Conservation (phyloP, 2,329 filamentous ascomycete species). For the Penicillium crustosum region DNA sequence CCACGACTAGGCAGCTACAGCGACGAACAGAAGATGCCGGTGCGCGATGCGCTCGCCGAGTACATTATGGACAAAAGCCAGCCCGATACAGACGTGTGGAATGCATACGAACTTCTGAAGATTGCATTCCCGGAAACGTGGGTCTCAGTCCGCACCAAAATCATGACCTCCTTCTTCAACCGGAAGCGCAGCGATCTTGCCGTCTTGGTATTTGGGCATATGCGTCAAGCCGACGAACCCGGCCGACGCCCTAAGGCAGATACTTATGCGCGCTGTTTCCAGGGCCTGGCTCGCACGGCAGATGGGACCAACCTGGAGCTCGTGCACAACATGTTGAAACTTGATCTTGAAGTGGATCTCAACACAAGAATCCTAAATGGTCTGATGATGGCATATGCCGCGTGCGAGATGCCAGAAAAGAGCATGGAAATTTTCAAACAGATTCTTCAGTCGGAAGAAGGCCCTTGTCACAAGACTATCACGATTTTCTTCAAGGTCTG, state of each 20-base stretch:
- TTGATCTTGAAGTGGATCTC: constrained; percentile 77
- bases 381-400: constrained; percentile 81
- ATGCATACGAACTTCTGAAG: constrained; percentile 59
- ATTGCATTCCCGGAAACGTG: constrained; percentile 63
- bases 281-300: constrained; percentile 64
- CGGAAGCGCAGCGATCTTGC: constrained; percentile 81
- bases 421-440: constrained; percentile 81
- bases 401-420: constrained; percentile 63
- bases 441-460: constrained; percentile 79
- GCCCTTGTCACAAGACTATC: constrained; percentile 78
- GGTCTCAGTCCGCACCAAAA: constrained; percentile 62
- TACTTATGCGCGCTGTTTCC: constrained; percentile 75
- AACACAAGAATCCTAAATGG: constrained; percentile 77
- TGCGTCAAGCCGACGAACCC: constrained; percentile 72
- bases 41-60: constrained; percentile 64
- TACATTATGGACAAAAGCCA: constrained; percentile 65
- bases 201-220: constrained; percentile 82
- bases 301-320: constrained; percentile 68
- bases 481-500: constrained; percentile 79
- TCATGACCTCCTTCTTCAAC: constrained; percentile 82
- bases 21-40: constrained; percentile 61
- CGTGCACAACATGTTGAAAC: constrained; percentile 90
- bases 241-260: constrained; percentile 66
- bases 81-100: constrained; percentile 63
- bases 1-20: constrained; percentile 52